Evolutionary conservation across 2,329 filamentous ascomycete genomes (phyloP).

Genomic region (Penicillium sp.): DNA sequence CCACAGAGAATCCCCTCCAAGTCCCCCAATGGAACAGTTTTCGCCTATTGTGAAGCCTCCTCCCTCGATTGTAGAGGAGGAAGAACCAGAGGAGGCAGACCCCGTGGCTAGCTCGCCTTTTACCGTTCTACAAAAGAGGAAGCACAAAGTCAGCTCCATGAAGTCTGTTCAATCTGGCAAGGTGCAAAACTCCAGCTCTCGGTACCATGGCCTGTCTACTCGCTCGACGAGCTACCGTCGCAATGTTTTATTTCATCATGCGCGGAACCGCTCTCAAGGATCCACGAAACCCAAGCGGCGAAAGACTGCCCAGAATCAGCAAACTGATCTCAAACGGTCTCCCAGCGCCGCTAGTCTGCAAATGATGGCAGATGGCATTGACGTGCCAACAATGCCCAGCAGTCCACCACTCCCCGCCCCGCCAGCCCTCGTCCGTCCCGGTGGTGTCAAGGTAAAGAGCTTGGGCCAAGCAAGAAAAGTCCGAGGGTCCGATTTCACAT

Average conservation of each 20-base stretch:
- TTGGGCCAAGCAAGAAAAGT: slow-evolving; percentile 43
- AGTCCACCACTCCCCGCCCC: slow-evolving; percentile 43
- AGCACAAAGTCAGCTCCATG: slow-evolving; percentile 33
- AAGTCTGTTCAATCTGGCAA: slow-evolving; percentile 44
- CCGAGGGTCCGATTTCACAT: slow-evolving; percentile 48
- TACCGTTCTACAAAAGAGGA: slow-evolving; percentile 32
- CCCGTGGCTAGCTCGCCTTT: slow-evolving; percentile 25
- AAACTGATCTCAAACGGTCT: slow-evolving; percentile 26
- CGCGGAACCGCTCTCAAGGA: slow-evolving; percentile 42
- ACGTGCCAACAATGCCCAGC: slow-evolving; percentile 28
- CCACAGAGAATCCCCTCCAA: slow-evolving; percentile 50
- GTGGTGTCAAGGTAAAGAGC: slow-evolving; percentile 29
- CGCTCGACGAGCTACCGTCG: slow-evolving; percentile 56
- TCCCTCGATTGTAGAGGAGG: slow-evolving; percentile 22
- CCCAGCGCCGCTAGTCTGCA: slow-evolving; percentile 28
- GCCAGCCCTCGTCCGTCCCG: slow-evolving; percentile 36
- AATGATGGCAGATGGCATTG: slow-evolving; percentile 19
- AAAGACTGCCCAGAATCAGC: slow-evolving; percentile 19
- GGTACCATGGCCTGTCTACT: slow-evolving; percentile 36
- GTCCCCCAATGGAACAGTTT: slow-evolving; percentile 2
- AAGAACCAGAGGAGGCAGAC: slow-evolving; percentile 15
- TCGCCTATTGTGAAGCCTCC: slow-evolving; percentile 15
- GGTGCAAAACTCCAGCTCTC: slow-evolving; percentile 50
- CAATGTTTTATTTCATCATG: slow-evolving; percentile 62
- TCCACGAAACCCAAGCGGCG: slow-evolving; percentile 26